Conservation (phyloP, 1,139 yeast species). For the Nakaseomyces delphensis region DNA sequence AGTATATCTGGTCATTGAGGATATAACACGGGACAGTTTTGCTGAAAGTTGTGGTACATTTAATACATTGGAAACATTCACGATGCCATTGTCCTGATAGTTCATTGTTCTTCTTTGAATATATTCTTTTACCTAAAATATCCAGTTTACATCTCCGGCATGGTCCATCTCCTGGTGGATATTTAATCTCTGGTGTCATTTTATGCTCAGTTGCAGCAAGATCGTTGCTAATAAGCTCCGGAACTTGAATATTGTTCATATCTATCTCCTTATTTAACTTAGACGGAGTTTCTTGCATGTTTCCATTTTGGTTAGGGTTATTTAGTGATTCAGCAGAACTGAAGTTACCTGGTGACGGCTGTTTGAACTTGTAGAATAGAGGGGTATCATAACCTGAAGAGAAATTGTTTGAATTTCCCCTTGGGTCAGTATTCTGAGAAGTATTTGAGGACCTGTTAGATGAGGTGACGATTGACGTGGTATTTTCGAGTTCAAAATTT, state of each 20-base stretch:
- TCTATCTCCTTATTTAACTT: background rate
- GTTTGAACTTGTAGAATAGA: constrained; percentile 16
- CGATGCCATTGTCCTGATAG: constrained; percentile 94
- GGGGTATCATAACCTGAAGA: constrained; percentile 14
- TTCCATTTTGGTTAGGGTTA: background rate
- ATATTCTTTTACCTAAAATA: constrained; percentile 46
- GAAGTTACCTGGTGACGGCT: constrained; percentile 1
- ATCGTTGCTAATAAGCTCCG: background rate
- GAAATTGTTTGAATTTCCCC: background rate
- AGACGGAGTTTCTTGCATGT: background rate
- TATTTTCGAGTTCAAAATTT: background rate
- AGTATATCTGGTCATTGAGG: constrained; percentile 67
- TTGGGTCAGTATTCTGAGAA: background rate
- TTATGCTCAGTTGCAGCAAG: background rate
- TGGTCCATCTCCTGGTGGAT: constrained; percentile 63
- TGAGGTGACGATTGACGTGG: background rate
- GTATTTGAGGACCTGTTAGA: constrained; percentile 2
- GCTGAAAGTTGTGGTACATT: constrained; percentile 49
- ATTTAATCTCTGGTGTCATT: constrained; percentile 10
- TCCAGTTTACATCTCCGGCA: constrained; percentile 52
- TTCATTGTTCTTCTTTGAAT: constrained; percentile 65
- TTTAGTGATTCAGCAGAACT: background rate
- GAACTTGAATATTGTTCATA: background rate
- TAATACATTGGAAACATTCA: constrained; percentile 64
- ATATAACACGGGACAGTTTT: constrained; percentile 72